Conservation (phyloP, 805 yeast genomes). For the Huiozyma sinensis region DNA sequence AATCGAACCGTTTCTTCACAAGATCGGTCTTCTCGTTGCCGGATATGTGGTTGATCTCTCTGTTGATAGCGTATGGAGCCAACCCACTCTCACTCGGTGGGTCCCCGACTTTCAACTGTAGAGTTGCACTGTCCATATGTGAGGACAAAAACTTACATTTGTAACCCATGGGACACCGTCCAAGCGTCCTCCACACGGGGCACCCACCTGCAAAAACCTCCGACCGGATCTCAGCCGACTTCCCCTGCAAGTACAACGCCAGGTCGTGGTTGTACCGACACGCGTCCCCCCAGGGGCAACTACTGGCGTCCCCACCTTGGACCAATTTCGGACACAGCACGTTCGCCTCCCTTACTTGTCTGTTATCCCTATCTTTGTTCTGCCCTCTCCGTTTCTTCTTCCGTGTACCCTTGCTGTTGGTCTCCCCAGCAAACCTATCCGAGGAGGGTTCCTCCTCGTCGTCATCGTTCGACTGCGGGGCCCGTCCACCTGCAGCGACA, state of each 20-base stretch:
- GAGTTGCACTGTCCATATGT: slow-evolving; percentile 45
- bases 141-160: slow-evolving; percentile 85
- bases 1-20: slow-evolving; percentile 45
- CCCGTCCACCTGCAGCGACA: slow-evolving; percentile 19
- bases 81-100: slow-evolving; percentile 20
- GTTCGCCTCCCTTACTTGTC: slow-evolving; percentile 52
- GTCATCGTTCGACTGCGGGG: background rate
- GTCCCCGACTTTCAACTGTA: slow-evolving; percentile 25
- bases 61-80: slow-evolving; percentile 26
- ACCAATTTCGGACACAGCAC: slow-evolving; percentile 55
- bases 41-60: slow-evolving; percentile 56
- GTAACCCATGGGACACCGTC: slow-evolving; percentile 85
- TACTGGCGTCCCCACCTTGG: slow-evolving; percentile 37
- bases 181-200: slow-evolving; percentile 73
- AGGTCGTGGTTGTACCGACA: slow-evolving; percentile 78
- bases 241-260: slow-evolving; percentile 47
- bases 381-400: slow-evolving; percentile 59
- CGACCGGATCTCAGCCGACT: slow-evolving; percentile 50
- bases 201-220: slow-evolving; percentile 33
- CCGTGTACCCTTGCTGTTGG: slow-evolving; percentile 29
- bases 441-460: slow-evolving; percentile 30
- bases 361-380: slow-evolving; percentile 70
- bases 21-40: slow-evolving; percentile 29
- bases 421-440: slow-evolving; percentile 35
- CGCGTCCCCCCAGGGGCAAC: slow-evolving; percentile 57